Conservation (phyloP, 192 early-diverging fungal species). For the Allomyces macrogynus region DNA sequence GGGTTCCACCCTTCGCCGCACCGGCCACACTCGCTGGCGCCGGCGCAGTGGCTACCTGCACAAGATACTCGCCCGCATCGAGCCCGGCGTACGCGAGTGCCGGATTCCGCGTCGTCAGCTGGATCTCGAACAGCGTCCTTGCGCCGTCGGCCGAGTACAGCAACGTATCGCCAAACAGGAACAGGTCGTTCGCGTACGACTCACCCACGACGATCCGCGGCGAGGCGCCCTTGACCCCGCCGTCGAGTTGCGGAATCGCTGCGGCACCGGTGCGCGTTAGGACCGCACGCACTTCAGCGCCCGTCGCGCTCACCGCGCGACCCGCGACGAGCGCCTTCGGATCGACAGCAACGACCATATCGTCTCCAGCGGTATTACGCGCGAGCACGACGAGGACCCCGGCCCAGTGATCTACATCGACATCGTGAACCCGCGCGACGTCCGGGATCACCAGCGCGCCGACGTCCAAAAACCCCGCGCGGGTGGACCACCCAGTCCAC, state of each 20-base stretch:
- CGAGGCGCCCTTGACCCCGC: neutral
- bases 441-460: neutral
- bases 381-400: neutral
- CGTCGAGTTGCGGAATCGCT: neutral
- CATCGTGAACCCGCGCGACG: neutral
- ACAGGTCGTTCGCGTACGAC: neutral
- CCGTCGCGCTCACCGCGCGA: neutral
- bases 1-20: too few relatives aligned
- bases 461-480: neutral
- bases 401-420: neutral
- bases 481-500: neutral
- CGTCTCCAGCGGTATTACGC: neutral
- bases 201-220: neutral
- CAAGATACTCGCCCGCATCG: neutral
- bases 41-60: neutral
- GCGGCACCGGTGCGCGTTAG: neutral
- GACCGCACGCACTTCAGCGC: neutral
- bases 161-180: neutral
- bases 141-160: neutral
- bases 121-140: neutral
- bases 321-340: neutral
- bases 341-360: neutral
- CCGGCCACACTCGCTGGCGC: neutral
- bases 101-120: neutral
- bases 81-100: neutral